Evolutionary conservation across 2,329 filamentous ascomycete genomes (phyloP).

Genomic region (Nannizzia gypsea): DNA sequence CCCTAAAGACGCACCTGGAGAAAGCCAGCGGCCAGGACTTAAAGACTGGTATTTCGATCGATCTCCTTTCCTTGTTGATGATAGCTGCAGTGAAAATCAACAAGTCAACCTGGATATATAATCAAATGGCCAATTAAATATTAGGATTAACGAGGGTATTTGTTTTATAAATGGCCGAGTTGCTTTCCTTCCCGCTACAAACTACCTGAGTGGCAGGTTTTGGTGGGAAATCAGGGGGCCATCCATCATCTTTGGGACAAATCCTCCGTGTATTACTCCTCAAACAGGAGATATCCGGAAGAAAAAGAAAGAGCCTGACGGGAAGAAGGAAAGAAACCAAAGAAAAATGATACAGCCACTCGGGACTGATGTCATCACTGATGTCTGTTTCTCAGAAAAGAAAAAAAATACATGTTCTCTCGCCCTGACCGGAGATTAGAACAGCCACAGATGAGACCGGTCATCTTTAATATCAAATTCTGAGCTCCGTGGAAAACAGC

Average conservation of each 20-base stretch:
- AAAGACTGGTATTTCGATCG: neutral
- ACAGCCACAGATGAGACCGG: neutral
- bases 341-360: neutral
- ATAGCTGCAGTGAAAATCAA: too few species aligned
- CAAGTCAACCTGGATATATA: neutral
- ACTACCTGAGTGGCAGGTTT: too few species aligned
- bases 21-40: neutral
- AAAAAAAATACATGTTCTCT: neutral
- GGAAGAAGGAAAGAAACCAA: neutral
- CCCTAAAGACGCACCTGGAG: neutral
- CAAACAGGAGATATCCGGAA: neutral
- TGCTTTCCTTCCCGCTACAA: too few species aligned
- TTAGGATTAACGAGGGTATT: too few species aligned
- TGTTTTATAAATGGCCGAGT: too few species aligned
- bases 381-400: neutral
- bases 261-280: too few species aligned
- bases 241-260: too few species aligned
- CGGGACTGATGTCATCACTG: neutral
- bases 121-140: neutral
- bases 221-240: too few species aligned
- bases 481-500: neutral
- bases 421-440: neutral
- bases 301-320: neutral
- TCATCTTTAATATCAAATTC: neutral
- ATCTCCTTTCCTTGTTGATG: neutral